Percentiles rank a stretch among this genome's conserved stretches.
phyloP scores from a whole-genome alignment of 192 early-diverging fungal species.

The Coemansia sp. region DNA sequence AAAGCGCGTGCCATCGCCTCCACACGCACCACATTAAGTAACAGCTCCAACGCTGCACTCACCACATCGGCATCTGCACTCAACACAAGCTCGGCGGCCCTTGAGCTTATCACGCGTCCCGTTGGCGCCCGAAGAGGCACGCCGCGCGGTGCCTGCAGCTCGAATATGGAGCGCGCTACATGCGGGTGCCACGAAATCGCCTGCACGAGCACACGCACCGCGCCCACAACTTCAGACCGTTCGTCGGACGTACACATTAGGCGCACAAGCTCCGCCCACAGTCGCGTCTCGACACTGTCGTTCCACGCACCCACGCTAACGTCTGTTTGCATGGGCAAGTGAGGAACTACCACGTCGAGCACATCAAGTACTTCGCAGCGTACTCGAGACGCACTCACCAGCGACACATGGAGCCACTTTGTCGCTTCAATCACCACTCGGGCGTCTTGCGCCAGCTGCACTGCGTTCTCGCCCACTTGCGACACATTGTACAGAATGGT shows the following conservation, averaged over 20 bases:
- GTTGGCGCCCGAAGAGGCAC: constrained; percentile 2
- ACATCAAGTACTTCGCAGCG: constrained; percentile 39
- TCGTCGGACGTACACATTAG: constrained; percentile 30
- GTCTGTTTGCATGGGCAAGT: constrained; percentile 27
- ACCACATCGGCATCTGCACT: constrained; percentile 41
- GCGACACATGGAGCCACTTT: constrained; percentile 34
- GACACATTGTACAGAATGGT: constrained; percentile 45
- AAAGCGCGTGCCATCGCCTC: constrained; percentile 45
- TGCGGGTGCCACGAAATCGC: constrained; percentile 51
- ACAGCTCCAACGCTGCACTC: constrained; percentile 37
- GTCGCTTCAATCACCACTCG: constrained; percentile 37
- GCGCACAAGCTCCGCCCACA: constrained; percentile 51
- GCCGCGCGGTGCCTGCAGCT: constrained; percentile 29
- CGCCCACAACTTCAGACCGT: constrained; percentile 41
- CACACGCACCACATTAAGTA: constrained; percentile 48
- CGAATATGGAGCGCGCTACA: constrained; percentile 44
- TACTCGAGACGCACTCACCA: constrained; percentile 3
- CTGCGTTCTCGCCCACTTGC: constrained; percentile 45
- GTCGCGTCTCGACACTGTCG: constrained; percentile 41
- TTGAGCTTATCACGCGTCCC: constrained; percentile 31
- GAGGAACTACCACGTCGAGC: constrained; percentile 42
- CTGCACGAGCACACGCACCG: constrained; percentile 43
- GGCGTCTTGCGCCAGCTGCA: constrained; percentile 45
- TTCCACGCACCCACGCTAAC: constrained; percentile 15
- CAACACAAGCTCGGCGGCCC: constrained; percentile 37